Evolutionary conservation across 192 early-diverging fungal species (phyloP), one percentile per base, ranked within the genome.

Genomic region (Umbelopsis sp.): DNA sequence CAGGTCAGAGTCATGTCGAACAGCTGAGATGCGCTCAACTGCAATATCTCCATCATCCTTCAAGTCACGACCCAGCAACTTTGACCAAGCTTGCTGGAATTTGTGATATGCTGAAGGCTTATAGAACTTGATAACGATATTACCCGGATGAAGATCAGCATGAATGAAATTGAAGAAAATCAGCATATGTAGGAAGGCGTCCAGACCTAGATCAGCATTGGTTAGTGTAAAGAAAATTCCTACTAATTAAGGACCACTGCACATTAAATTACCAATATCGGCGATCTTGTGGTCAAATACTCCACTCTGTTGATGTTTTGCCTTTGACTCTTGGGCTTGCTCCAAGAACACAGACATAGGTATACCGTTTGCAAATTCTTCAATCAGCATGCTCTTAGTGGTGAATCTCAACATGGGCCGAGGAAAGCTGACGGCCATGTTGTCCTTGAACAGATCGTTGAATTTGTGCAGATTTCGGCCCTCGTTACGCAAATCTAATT

Each of bases 91-190:
- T 20, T 76, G 79, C 70, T 75, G 86, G 72, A 89, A 78, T 49
- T 67, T 85, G 30, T 79, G 81, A 55, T 81, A 82, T 22, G 80
- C 79, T 22, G 81, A 79, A 3, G 90, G 90, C 72, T 86, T 89
- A 48, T 80, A 82, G 70, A 97, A 95, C 12, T 87, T 87, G 1
- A 98, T 85, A 73, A 94, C 77, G 50, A 97, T 97, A 71, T 98
- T 98, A 41, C 94, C 97, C 18, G 95, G 95, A 64, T 98, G 97
- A 67, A 97, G 70, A 77, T 97, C 97, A 5, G 94, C 91, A 72
- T 98, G 97, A 23, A 94, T 87, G 83, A 97, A 95, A 76, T 98
- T 98, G 80, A 96, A 93, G 50, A 93, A 81, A 37, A 96, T 92
- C 0, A 98, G 85, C 97, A 98, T 98, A 41, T 91, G 86, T 83